A percentile compares a stretch with the other conserved stretches of the same genome.
These are phyloP conservation scores for Scheffersomyces ergatensis DNA, from an alignment of 805 yeast species.

Conservation along the genomic window DNA sequence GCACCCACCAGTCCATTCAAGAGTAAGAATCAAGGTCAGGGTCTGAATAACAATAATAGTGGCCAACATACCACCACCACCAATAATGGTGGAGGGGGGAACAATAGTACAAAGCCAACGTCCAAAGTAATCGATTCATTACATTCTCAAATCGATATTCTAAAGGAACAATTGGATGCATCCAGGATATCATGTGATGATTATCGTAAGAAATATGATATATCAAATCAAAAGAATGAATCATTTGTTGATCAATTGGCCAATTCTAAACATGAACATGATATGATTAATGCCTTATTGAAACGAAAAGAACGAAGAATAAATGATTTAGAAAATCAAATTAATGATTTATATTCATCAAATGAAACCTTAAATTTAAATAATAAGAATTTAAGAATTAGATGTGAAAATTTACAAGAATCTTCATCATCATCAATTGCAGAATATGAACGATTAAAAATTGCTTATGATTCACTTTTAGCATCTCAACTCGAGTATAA, in stretches of 20 bases:
- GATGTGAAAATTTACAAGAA: constrained; percentile 48
- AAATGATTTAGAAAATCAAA: constrained; percentile 60
- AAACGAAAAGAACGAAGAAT: constrained; percentile 70
- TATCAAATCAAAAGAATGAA: constrained; percentile 48
- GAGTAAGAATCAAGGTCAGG: too few relatives aligned
- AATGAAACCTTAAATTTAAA: constrained; percentile 50
- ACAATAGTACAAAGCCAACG: background rate
- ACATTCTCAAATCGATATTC: constrained; percentile 41
- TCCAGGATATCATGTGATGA: constrained; percentile 41
- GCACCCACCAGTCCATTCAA: too few relatives aligned
- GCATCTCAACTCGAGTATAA: constrained; percentile 53
- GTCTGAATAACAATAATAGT: background rate
- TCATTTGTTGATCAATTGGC: constrained; percentile 62
- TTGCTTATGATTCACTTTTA: constrained; percentile 57
- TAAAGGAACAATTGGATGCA: constrained; percentile 45
- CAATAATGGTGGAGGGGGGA: background rate
- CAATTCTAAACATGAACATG: constrained; percentile 74
- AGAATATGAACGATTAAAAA: constrained; percentile 56
- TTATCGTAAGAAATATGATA: constrained; percentile 51
- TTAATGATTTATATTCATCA: constrained; percentile 44
- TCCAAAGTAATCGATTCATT: constrained; percentile 50
- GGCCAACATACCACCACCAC: too few relatives aligned
- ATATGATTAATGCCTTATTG: constrained; percentile 65
- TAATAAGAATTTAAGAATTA: constrained; percentile 47
- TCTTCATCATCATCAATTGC: constrained; percentile 42